These are phyloP conservation scores for Nosema muscidifuracis DNA, from an alignment of 371 early-diverging fungal genomes.

Conservation along the genomic window DNA sequence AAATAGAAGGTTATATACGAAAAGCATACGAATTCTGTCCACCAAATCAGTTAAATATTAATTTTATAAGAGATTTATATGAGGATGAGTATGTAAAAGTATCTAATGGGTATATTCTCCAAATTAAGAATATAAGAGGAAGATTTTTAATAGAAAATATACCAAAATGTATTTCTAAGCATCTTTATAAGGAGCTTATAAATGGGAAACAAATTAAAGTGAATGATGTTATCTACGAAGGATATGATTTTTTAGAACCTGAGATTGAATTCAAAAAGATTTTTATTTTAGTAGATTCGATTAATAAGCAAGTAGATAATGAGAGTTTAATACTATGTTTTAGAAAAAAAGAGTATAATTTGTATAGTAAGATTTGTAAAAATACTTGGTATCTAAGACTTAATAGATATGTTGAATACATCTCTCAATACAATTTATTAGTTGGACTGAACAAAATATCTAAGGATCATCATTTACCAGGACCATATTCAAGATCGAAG, in stretches of 20 bases:
- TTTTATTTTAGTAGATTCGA: conserved; percentile 21
- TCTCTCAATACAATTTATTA: conserved; percentile 14
- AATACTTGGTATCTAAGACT: conserved; percentile 7
- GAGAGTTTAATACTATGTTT: neutral
- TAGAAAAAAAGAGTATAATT: neutral
- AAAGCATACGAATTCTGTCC: conserved; percentile 15
- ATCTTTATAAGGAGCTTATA: conserved; percentile 26
- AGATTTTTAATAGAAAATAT: conserved; percentile 42
- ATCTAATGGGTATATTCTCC: conserved; percentile 28
- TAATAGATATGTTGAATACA: conserved; percentile 20
- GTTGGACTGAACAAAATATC: neutral
- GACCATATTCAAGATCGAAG: too few relatives aligned
- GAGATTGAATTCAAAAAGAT: conserved; percentile 25
- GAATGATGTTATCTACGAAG: conserved; percentile 33
- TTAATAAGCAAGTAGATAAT: neutral
- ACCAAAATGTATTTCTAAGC: conserved; percentile 45
- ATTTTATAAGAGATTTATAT: conserved; percentile 11
- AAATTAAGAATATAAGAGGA: conserved; percentile 39
- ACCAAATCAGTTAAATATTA: conserved; percentile 19
- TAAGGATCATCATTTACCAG: conserved; percentile 9
- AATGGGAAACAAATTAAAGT: conserved; percentile 4
- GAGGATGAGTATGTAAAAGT: neutral
- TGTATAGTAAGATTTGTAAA: neutral
- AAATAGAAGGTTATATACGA: neutral
- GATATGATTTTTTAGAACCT: conserved; percentile 39